Base-by-base conservation (phyloP, 2,329 filamentous ascomycete species). In the Clonostachys byssicola region DNA sequence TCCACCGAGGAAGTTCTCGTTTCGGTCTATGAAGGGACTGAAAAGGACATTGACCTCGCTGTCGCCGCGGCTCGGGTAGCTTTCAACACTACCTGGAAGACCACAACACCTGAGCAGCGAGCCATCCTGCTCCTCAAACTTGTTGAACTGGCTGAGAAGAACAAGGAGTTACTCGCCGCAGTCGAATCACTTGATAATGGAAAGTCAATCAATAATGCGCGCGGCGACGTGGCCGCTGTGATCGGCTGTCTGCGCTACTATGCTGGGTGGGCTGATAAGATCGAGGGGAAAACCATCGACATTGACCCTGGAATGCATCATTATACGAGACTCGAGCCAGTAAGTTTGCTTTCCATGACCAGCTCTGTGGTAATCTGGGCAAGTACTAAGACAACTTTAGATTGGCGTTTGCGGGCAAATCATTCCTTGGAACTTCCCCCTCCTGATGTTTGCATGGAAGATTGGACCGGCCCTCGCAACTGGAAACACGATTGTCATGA, bases 231-330 rank as follows among this genome's bases (percentile, higher is more conserved):
- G 42, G 18, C 18, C 8, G 78, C 81, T 56, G 84, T 85, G 49
- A 75, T 80, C 54, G 84, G 77, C 61, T 85, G 80, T 71, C 69
- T 96, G 60, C 83, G 91, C 68, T 96, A 72, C 64, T 72, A 71
- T 60, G 90, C 80, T 61, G 91, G 91, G 52, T 95, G 87, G 85
- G 88, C 90, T 59, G 90, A 95, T 77, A 95, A 95, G 83, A 85
- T 94, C 55, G 78, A 84, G 68, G 90, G 90, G 68, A 89, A 91
- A 76, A 89, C 90, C 47, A 83, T 92, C 54, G 88, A 94, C 60
- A 88, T 89, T 56, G 73, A 79, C 59, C 79, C 81, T 49, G 85
- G 88, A 54, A 89, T 85, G 68, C 90, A 95, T 73, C 86, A 88
- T 73, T 95, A 94, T 74, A 91, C 88, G 54, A 62, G 60, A 60